Percentiles rank a stretch among this genome's conserved stretches.
These are phyloP conservation scores for Bryum argenteum DNA, from an alignment of 225 moss, liverwort and hornwort species.

Conservation along the genomic window DNA sequence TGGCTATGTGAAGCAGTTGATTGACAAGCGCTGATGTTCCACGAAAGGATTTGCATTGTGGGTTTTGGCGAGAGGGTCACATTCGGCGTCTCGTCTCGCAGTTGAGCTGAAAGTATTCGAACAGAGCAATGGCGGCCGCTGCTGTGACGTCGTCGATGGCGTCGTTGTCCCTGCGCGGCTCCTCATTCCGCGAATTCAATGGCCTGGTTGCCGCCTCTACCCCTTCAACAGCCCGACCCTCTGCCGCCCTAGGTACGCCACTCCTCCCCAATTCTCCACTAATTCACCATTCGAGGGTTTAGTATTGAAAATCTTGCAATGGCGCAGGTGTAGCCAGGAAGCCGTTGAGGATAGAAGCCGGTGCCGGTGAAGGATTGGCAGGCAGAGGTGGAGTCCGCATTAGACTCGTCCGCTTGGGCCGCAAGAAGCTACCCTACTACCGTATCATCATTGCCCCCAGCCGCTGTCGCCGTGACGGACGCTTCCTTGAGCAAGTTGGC, in stretches of 20 bases:
- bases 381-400: conserved; percentile 67
- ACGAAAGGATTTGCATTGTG: background rate
- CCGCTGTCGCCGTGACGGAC: conserved; percentile 79
- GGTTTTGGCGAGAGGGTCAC: conserved; percentile 1
- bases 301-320: background rate
- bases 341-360: conserved; percentile 38
- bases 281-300: conserved; percentile 18
- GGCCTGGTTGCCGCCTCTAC: conserved; percentile 47
- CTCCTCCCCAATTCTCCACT: background rate
- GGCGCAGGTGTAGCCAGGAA: conserved; percentile 33
- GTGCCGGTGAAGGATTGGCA: conserved; percentile 36
- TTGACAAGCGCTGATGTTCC: background rate
- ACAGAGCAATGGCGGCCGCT: conserved; percentile 29
- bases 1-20: background rate
- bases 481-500: conserved; percentile 80
- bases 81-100: background rate
- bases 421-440: conserved; percentile 83
- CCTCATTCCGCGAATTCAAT: conserved; percentile 55
- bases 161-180: conserved; percentile 49
- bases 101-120: too few relatives aligned
- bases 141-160: conserved; percentile 49
- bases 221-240: conserved; percentile 32
- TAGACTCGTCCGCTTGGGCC: conserved; percentile 74
- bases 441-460: conserved; percentile 78
- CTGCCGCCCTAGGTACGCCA: conserved; percentile 32